Evolutionary conservation across 2,329 filamentous ascomycete species (phyloP), one percentile per base, ranked within the genome.

Genomic region (Ophiocordyceps australis): DNA sequence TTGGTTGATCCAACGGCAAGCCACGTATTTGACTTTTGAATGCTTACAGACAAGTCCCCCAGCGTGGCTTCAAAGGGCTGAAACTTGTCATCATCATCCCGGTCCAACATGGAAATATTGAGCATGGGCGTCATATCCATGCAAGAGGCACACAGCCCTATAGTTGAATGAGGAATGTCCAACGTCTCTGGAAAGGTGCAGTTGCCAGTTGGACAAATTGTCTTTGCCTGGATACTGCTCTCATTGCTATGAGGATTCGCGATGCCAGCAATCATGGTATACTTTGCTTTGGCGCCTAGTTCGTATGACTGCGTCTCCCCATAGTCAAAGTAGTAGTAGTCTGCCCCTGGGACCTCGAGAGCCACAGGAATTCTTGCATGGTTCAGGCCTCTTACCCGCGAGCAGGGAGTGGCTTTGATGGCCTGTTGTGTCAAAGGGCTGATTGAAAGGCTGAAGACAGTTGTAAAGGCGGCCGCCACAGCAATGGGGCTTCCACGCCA

Each of bases 341-440:
- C 15, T 15, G 2, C 3, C 1, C 17, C 24, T 7, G 17, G 24
- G 8, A 25, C 11, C 8, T 20, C 8, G 12, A 15, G 9, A 13
- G 17, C 24, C 11, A 25, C 17, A 6, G 24, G 17, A 12, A 25
- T 11, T 9, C n/a, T 25, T 10, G 24, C 24, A 10, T 5, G 9
- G 12, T 25, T 11, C 3, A 12, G 4, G n/a, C 6, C 5, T 11
- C 4, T 4, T 5, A 14, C 17, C n/a, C 17, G 24, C n/a, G 4
- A 4, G 24, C 24, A 25, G 3, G 24, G 12, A 5, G 15, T 11
- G 3, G 24, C 20, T 18, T 20, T 19, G 24, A 19, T 25, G 17
- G 24, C 24, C 17, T 25, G 24, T 18, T 25, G 24, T n/a, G 24
- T 13, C 17, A 25, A 25, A 14, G 24, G 24, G 17, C 24, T n/a